phyloP scores from a whole-genome alignment of 2,329 filamentous ascomycete species.

The Calonectria fujianensis region DNA sequence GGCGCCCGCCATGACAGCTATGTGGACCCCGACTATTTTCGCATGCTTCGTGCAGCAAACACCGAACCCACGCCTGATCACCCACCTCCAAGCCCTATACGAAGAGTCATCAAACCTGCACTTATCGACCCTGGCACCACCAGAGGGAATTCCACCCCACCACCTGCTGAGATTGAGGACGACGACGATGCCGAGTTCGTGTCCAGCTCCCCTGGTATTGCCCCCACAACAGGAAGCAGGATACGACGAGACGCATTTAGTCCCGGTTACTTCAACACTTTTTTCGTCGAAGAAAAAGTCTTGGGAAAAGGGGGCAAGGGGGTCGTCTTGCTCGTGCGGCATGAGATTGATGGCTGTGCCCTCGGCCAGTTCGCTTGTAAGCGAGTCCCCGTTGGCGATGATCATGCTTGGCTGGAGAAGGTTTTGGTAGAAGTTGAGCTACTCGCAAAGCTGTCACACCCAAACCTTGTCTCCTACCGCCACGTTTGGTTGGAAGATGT shows the following conservation, averaged over 20 bases:
- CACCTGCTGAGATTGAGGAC: constrained; percentile 51
- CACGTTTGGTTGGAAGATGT: constrained; percentile 98
- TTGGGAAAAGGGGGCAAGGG: constrained; percentile 95
- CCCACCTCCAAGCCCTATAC: constrained; percentile 71
- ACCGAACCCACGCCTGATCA: constrained; percentile 66
- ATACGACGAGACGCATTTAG: constrained; percentile 93
- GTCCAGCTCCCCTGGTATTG: constrained; percentile 70
- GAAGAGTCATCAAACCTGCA: constrained; percentile 70
- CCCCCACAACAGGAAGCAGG: constrained; percentile 73
- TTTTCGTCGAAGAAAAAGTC: constrained; percentile 92
- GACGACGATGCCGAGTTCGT: constrained; percentile 68
- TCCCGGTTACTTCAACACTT: constrained; percentile 92
- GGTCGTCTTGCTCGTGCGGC: constrained; percentile 93
- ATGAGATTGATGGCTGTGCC: constrained; percentile 91
- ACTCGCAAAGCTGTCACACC: constrained; percentile 92
- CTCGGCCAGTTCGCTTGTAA: constrained; percentile 97
- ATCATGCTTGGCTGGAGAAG: constrained; percentile 96
- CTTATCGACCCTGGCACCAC: constrained; percentile 52
- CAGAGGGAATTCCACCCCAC: constrained; percentile 41
- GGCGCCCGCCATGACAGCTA: constrained; percentile 76
- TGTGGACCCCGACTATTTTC: constrained; percentile 95
- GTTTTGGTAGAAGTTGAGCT: constrained; percentile 94
- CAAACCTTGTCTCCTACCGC: constrained; percentile 96
- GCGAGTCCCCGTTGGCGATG: constrained; percentile 94
- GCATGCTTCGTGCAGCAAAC: constrained; percentile 83